phyloP scores from a whole-genome alignment of 2,329 filamentous ascomycete species.

The Neonectria punicea region DNA sequence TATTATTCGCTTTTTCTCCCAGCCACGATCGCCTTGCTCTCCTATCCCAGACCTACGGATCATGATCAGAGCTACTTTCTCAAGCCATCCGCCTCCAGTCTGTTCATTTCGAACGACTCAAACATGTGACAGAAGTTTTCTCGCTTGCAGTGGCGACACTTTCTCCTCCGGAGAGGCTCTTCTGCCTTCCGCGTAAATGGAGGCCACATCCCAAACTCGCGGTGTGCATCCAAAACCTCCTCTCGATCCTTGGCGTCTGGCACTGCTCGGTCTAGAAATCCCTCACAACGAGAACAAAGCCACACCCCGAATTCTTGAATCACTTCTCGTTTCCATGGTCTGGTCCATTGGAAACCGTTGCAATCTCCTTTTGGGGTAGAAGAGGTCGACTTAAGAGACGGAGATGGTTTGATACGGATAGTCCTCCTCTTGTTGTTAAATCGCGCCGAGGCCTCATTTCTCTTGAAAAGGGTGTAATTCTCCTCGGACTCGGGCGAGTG shows the following conservation, averaged over 20 bases:
- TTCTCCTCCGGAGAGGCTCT: slow-evolving; percentile 17
- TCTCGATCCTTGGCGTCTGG: not conserved
- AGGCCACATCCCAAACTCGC: slow-evolving; percentile 17
- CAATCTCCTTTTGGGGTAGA: not conserved
- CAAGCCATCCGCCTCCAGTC: not conserved
- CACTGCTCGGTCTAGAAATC: slow-evolving; percentile 10
- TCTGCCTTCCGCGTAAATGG: slow-evolving; percentile 24
- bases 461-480: not conserved
- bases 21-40: not conserved
- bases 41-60: not conserved
- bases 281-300: slow-evolving; percentile 34
- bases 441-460: too few species aligned
- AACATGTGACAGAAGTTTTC: slow-evolving; percentile 22
- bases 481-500: not conserved
- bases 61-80: not conserved
- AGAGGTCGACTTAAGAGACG: not conserved
- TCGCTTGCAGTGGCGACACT: slow-evolving; percentile 27
- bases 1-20: not conserved
- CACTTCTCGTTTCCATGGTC: slow-evolving; percentile 22
- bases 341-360: slow-evolving; percentile 7
- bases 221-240: not conserved
- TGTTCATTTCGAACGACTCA: not conserved
- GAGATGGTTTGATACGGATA: not conserved
- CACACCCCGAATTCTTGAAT: slow-evolving; percentile 25
- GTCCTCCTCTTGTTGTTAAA: not conserved